Evolutionary conservation across 176 grass and related monocot genomes (phyloP), one percentile per base, ranked within the genome.

Genomic region (Saccharum spontaneum): DNA sequence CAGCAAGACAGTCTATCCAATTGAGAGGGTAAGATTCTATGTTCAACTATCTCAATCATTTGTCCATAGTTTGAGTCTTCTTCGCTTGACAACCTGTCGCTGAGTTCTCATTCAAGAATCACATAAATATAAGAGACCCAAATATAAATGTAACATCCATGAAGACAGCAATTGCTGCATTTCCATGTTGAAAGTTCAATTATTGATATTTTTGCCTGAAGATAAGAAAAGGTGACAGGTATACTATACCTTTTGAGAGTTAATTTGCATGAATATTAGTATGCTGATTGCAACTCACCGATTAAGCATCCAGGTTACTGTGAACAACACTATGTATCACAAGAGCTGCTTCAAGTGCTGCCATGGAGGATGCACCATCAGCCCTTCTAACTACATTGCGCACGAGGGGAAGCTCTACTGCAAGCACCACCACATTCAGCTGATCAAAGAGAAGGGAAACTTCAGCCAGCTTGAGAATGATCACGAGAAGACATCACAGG

Each of bases 271-370:
- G 50, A 39, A 75, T 63, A 71, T 45, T 50, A 70, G 2, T 20
- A 31, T 23, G 30, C 45, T 86, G 70, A 84, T 62, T 33, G 36
- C 4, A 10, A 81, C 8, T 0, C 1, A 1, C 4, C 16, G 26
- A 57, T 34, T 23, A 71, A 44, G 17, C 55, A 38, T 87, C 66
- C 83, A 99, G 97, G 94, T 99, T 38, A 99, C 91, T 48, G 97
- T 99, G 14, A 94, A 99, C 34, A 77, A 80, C 14, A 94, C 88
- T 4, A 90, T 91, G 87, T 99, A 99, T 34, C 97, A 96, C 88
- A 99, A 92, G 82, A 91, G 93, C 89, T 99, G 97, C 94, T 99
- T 99, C 91, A 99, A 99, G 71, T 99, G 97, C 79, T 89, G 89
- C 34, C 94, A 99, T 89, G 97, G 97, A 73, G 97, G 97, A 90